Percentiles rank a stretch among this genome's conserved stretches.
Evolutionary conservation across 805 yeast species (phyloP).

Genomic region (Jamesozyma gamospora): DNA sequence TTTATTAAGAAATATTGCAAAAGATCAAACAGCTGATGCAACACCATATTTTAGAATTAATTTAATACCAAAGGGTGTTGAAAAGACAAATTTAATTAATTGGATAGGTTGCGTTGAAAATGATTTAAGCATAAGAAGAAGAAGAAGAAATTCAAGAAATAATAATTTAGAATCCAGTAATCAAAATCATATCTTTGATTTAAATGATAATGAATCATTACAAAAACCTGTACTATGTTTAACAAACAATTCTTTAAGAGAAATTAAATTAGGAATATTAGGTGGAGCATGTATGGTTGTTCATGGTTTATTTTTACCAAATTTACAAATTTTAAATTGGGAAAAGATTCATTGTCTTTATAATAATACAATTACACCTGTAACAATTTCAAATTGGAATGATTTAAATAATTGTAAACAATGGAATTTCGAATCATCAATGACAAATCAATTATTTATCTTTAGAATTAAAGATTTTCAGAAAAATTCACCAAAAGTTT

Average conservation of each 20-base stretch:
- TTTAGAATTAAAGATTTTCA: conserved; percentile 16
- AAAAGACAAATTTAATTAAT: conserved; percentile 13
- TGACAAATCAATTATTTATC: conserved; percentile 1
- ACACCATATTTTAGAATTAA: conserved; percentile 16
- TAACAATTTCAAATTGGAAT: conserved; percentile 23
- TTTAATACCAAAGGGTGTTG: conserved; percentile 18
- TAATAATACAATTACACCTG: background rate
- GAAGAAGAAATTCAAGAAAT: background rate
- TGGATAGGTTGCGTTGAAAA: conserved; percentile 11
- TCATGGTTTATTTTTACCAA: conserved; percentile 19
- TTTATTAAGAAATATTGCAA: conserved; percentile 12
- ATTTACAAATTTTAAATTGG: conserved; percentile 4
- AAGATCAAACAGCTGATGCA: conserved; percentile 17
- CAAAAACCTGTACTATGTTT: conserved; percentile 16
- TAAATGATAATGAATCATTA: background rate
- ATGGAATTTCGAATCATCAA: conserved; percentile 1
- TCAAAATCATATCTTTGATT: background rate
- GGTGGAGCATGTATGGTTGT: conserved; percentile 6
- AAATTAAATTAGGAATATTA: conserved; percentile 10
- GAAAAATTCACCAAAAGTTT: conserved; percentile 10
- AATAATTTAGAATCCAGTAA: too few species aligned
- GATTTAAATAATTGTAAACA: conserved; percentile 10
- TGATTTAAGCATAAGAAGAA: conserved; percentile 1
- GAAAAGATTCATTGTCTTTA: background rate
- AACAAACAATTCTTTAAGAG: conserved; percentile 13